phyloP scores from a whole-genome alignment of 805 yeast genomes.

The Yarrowia divulgata region DNA sequence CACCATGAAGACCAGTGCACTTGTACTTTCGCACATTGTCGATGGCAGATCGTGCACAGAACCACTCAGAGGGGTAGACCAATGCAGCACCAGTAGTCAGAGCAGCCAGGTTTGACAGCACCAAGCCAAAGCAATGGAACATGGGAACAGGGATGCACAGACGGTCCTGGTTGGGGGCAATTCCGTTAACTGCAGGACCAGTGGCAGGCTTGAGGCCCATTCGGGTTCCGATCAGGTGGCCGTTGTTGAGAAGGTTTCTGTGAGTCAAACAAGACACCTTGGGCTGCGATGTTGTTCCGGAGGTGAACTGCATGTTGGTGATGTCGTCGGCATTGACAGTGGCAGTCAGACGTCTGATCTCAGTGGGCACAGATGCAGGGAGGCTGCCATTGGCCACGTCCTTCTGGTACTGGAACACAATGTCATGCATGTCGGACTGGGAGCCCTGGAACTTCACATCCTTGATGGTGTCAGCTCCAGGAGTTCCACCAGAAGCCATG shows the following conservation, averaged over 20 bases:
- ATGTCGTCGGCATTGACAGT: slow-evolving; percentile 42
- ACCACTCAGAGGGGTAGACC: slow-evolving; percentile 47
- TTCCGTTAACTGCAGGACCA: slow-evolving; percentile 42
- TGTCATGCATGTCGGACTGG: slow-evolving; percentile 30
- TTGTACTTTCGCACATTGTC: slow-evolving; percentile 44
- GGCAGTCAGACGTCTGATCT: slow-evolving; percentile 26
- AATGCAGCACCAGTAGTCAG: slow-evolving; percentile 45
- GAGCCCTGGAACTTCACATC: slow-evolving; percentile 30
- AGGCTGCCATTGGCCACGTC: background rate
- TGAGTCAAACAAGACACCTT: slow-evolving; percentile 48
- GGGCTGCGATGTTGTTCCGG: slow-evolving; percentile 49
- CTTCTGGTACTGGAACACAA: slow-evolving; percentile 19
- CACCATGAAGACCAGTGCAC: slow-evolving; percentile 48
- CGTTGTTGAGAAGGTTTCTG: slow-evolving; percentile 47
- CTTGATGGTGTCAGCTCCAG: slow-evolving; percentile 25
- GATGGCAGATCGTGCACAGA: slow-evolving; percentile 45
- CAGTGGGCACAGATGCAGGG: slow-evolving; percentile 15
- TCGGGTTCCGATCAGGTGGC: slow-evolving; percentile 45
- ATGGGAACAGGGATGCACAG: slow-evolving; percentile 49
- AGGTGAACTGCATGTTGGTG: slow-evolving; percentile 49
- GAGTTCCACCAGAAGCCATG: slow-evolving; percentile 33
- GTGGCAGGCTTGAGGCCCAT: slow-evolving; percentile 45
- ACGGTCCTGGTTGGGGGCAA: slow-evolving; percentile 43
- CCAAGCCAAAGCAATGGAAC: slow-evolving; percentile 50
- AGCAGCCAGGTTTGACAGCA: slow-evolving; percentile 46